These are phyloP conservation scores for Turritis glabra DNA, from an alignment of 345 rosid genomes.

Conservation along the genomic window DNA sequence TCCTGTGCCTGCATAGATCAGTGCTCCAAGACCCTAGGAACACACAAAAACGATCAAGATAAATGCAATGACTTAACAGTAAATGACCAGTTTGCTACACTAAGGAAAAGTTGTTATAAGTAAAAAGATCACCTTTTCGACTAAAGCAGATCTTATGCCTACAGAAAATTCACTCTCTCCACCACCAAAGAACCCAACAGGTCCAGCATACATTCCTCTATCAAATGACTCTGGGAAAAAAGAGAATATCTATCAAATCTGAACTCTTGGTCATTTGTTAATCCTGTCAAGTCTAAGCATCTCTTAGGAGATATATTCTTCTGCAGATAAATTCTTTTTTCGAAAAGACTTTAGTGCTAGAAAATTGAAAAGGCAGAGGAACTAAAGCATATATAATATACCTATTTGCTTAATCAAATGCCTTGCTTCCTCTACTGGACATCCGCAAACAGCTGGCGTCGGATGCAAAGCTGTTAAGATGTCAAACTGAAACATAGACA, in stretches of 20 bases:
- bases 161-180: constrained; percentile 92
- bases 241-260: neutral
- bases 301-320: neutral
- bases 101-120: neutral
- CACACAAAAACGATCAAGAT: constrained; percentile 19
- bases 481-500: constrained; percentile 56
- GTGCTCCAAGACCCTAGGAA: constrained; percentile 68
- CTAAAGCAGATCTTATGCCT: constrained; percentile 88
- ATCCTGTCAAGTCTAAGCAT: constrained; percentile 20
- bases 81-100: neutral
- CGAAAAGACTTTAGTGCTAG: neutral
- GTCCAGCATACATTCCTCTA: constrained; percentile 97
- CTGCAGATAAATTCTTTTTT: neutral
- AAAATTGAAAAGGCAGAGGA: constrained; percentile 4
- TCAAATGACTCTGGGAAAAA: constrained; percentile 66
- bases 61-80: constrained; percentile 5
- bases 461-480: constrained; percentile 79
- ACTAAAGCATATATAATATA: constrained; percentile 34
- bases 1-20: constrained; percentile 86
- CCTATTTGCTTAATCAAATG: constrained; percentile 77
- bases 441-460: constrained; percentile 90
- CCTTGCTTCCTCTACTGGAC: constrained; percentile 77
- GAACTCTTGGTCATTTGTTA: neutral
- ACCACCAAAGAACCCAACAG: constrained; percentile 97
- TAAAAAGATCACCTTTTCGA: constrained; percentile 53